Evolutionary conservation across 345 rosid species (phyloP).

Genomic region (Hypericum perforatum): DNA sequence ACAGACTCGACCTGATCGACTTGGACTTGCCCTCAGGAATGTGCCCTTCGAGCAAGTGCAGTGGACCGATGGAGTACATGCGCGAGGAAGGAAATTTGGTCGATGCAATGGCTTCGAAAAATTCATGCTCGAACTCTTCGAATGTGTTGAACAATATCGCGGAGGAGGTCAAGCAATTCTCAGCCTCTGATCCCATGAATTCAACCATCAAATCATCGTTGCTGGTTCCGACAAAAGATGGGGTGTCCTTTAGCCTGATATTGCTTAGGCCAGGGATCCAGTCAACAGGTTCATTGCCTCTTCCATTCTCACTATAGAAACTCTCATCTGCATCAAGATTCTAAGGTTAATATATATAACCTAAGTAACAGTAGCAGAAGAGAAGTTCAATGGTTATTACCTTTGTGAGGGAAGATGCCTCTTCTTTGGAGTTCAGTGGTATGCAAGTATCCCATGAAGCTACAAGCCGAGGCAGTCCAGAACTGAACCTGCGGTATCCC

Average conservation of each 20-base stretch:
- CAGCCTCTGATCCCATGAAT: conserved; percentile 6
- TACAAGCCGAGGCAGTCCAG: conserved; percentile 27
- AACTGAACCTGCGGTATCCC: conserved; percentile 23
- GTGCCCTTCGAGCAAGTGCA: conserved; percentile 22
- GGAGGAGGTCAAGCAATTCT: conserved; percentile 19
- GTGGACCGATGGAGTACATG: conserved; percentile 27
- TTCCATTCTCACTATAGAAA: conserved; percentile 16
- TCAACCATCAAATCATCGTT: conserved; percentile 28
- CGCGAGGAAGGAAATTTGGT: conserved; percentile 9
- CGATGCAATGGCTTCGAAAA: conserved; percentile 15
- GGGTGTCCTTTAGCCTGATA: conserved; percentile 30
- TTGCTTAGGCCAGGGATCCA: conserved; percentile 33
- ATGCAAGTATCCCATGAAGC: conserved; percentile 27
- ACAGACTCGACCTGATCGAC: conserved; percentile 18
- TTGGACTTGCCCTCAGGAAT: conserved; percentile 3
- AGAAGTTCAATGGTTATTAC: conserved; percentile 7
- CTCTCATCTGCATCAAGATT: conserved; percentile 19
- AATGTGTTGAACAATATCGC: conserved; percentile 34
- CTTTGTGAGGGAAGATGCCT: conserved; percentile 30
- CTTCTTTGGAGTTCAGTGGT: conserved; percentile 14
- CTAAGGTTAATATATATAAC: background rate
- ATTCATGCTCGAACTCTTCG: conserved; percentile 28
- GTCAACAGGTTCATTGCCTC: conserved; percentile 20
- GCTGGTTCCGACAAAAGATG: conserved; percentile 20
- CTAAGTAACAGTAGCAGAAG: background rate